Base-by-base conservation (phyloP, 192 early-diverging fungal species). In the Gorgonomyces haynaldii region DNA sequence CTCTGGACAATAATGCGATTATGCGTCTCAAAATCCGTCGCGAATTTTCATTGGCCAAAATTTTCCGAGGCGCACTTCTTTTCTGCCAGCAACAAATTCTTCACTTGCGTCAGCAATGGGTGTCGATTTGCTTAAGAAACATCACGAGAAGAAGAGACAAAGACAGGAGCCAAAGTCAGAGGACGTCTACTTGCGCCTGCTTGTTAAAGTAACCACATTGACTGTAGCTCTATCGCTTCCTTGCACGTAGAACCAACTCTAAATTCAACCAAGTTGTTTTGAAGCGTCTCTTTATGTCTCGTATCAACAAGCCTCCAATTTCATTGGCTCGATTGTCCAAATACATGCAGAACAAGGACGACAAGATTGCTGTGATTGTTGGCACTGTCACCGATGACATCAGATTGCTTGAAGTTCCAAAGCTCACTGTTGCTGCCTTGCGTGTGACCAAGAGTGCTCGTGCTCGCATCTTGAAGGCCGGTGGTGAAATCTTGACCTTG, bases 181-280 rank as follows among this genome's bases (percentile, higher is more conserved):
- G 65, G 85, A 99, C 72, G 86, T 94, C 69, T 99, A 99, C 87
- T 76, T 97, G 68, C 71, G 78, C 64, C 81, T 99, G 71, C 84
- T 99, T 67, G 94, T 97, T 58, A 99, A 99, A 91, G n/a, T n/a
- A n/a, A n/a, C n/a, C n/a, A n/a, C n/a, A n/a, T n/a, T n/a, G n/a
- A n/a, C n/a, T n/a, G n/a, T n/a, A n/a, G n/a, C 81, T 99, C 54
- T 99, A 97, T 81, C 83, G 89, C 66, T 97, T 94, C 86, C 81
- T 99, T 45, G 92, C 94, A 45, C 89, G 96, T 78, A 86, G 96
- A 69, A 99, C 96, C 61, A 78, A 95, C 76, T 79, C 91, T 67
- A 72, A 77, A 71, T 99, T 99, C 79, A 99, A 99, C 89, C 89
- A 91, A 84, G 87, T 89, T 50, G 82, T 99, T 55, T 77, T 97